phyloP scores from a whole-genome alignment of 495 filamentous ascomycete species.

The Elasticomyces elasticus region DNA sequence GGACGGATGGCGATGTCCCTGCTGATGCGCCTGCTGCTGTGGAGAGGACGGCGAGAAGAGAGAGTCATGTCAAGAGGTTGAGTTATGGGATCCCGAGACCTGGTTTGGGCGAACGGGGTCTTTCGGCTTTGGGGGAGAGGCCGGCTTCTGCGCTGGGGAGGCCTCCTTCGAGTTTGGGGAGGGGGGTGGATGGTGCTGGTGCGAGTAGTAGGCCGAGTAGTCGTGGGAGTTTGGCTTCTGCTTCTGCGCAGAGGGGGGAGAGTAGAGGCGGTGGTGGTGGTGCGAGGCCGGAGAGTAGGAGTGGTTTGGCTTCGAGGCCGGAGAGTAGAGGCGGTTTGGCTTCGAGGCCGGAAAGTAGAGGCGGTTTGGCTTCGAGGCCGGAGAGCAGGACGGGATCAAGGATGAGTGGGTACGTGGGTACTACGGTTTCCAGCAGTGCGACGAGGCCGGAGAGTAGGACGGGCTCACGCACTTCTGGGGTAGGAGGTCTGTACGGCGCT shows the following conservation, averaged over 20 bases:
- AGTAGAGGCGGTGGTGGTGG: no score
- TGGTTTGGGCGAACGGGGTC: slow-evolving; percentile 3
- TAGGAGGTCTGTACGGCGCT: not conserved
- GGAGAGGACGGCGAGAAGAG: slow-evolving; percentile 4
- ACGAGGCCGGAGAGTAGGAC: slow-evolving; percentile 39
- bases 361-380: no score
- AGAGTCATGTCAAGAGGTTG: slow-evolving; percentile 18
- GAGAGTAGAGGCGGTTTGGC: no score
- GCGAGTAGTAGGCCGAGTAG: slow-evolving; percentile 49
- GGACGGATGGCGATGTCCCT: not conserved
- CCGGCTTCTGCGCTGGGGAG: slow-evolving; percentile 41
- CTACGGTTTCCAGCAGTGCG: slow-evolving; percentile 14
- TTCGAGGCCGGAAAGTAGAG: no score
- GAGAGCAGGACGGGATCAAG: no score
- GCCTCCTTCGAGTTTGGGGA: slow-evolving; percentile 39
- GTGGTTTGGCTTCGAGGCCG: no score
- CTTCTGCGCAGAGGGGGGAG: no score
- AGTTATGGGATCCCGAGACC: slow-evolving; percentile 17
- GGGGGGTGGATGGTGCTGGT: slow-evolving; percentile 24
- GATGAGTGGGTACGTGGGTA: no score
- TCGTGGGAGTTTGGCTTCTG: slow-evolving; percentile 47
- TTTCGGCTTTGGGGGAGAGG: slow-evolving; percentile 16
- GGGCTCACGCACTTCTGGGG: slow-evolving; percentile 49
- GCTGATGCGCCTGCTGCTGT: not conserved
- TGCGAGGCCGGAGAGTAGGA: no score